Conservation (phyloP, 1,139 yeast genomes). For the Blastobotrys malaysiensis region DNA sequence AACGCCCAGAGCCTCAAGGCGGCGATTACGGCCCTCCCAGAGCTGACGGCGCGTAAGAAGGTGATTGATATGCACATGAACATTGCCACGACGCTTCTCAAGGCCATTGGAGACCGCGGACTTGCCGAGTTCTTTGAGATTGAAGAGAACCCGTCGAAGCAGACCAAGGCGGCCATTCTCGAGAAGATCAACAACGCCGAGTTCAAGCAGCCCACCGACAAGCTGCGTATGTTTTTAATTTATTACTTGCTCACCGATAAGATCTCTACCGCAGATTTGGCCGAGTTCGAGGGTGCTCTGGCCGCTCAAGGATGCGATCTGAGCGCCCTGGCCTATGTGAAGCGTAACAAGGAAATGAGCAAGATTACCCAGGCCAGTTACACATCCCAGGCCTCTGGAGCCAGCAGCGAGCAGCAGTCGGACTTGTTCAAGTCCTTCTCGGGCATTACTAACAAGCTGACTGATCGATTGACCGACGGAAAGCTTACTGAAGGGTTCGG, state of each 20-base stretch:
- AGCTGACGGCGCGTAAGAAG: slow-evolving; percentile 79
- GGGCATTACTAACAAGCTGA: slow-evolving; percentile 68
- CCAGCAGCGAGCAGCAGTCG: slow-evolving; percentile 18
- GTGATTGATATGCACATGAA: slow-evolving; percentile 97
- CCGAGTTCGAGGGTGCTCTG: slow-evolving; percentile 62
- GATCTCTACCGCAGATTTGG: slow-evolving; percentile 56
- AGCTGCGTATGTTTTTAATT: slow-evolving; percentile 80
- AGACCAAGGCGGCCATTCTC: slow-evolving; percentile 43
- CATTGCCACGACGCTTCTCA: slow-evolving; percentile 76
- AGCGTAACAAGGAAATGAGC: slow-evolving; percentile 73
- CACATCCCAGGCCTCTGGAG: slow-evolving; percentile 16
- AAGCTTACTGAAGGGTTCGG: slow-evolving; percentile 84
- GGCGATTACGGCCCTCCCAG: slow-evolving; percentile 90
- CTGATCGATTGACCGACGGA: slow-evolving; percentile 50
- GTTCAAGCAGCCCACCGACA: slow-evolving; percentile 58
- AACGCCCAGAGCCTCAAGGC: slow-evolving; percentile 68
- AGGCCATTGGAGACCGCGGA: slow-evolving; percentile 77
- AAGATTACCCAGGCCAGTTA: slow-evolving; percentile 49
- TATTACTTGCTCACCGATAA: slow-evolving; percentile 52
- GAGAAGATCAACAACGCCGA: slow-evolving; percentile 38
- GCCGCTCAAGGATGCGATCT: slow-evolving; percentile 57
- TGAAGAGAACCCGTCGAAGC: slow-evolving; percentile 56
- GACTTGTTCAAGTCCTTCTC: slow-evolving; percentile 64
- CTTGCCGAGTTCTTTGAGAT: slow-evolving; percentile 89
- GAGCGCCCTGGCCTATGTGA: slow-evolving; percentile 62